Evolutionary conservation across 108 stramenopile species (phyloP).

Genomic region (Licmophora abbreviata): DNA sequence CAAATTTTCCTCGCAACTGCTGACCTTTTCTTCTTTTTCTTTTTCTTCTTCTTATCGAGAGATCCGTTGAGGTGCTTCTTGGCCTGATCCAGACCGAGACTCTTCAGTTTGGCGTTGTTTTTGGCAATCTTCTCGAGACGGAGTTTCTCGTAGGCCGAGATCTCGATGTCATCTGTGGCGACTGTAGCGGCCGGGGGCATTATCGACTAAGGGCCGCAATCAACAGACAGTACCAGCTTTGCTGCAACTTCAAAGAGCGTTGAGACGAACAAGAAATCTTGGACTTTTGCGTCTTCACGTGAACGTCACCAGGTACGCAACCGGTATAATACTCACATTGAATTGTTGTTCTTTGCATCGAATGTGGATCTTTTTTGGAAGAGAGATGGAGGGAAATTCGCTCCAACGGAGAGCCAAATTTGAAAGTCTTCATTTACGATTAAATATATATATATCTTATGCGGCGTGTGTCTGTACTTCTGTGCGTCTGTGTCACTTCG

Average conservation of each 20-base stretch:
- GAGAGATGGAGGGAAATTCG: too few relatives aligned
- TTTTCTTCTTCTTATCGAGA: not conserved
- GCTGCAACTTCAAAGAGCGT: too few relatives aligned
- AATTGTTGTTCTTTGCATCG: too few relatives aligned
- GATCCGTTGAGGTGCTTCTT: conserved; percentile 2
- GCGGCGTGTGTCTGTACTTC: not conserved
- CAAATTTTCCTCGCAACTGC: too few relatives aligned
- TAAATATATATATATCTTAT: not conserved
- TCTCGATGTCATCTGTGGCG: conserved; percentile 8
- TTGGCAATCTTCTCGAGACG: conserved; percentile 26
- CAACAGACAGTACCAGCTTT: too few relatives aligned
- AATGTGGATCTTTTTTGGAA: too few relatives aligned
- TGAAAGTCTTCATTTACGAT: conserved; percentile 1
- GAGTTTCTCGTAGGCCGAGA: conserved; percentile 30
- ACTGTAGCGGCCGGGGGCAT: not conserved
- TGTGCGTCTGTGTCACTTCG: not conserved
- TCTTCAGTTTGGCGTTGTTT: conserved; percentile 27
- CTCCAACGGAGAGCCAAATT: not conserved
- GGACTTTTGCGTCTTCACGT: too few relatives aligned
- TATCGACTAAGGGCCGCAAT: not conserved
- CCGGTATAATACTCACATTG: too few relatives aligned
- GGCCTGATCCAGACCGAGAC: conserved; percentile 20
- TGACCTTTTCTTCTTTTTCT: not conserved
- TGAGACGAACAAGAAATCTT: too few relatives aligned
- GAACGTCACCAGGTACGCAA: too few relatives aligned